Percentiles rank a stretch among this genome's conserved stretches.
Evolutionary conservation across 331 rosid species (phyloP).

Genomic region (Prunus yedoensis): DNA sequence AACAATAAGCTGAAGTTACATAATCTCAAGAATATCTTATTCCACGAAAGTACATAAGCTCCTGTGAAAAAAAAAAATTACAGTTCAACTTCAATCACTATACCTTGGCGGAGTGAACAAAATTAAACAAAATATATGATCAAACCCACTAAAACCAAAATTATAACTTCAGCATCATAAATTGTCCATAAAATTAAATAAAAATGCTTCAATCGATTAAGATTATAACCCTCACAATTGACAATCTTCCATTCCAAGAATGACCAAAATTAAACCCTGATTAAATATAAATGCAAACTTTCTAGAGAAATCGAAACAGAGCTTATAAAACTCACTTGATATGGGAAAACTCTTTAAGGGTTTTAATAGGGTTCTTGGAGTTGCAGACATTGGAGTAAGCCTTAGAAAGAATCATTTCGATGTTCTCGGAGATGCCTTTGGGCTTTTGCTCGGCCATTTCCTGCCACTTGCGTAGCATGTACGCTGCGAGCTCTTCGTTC

Average conservation of each 20-base stretch:
- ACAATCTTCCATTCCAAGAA: neutral
- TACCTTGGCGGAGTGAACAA: neutral
- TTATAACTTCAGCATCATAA: neutral
- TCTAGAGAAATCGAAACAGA: neutral
- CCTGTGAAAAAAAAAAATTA: neutral
- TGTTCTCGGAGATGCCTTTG: constrained; percentile 66
- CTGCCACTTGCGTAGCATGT: constrained; percentile 64
- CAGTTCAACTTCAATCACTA: neutral
- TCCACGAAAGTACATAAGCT: neutral
- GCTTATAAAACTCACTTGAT: constrained; percentile 49
- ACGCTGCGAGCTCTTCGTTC: constrained; percentile 57
- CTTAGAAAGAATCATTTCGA: constrained; percentile 68
- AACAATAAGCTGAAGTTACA: neutral
- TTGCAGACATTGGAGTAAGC: constrained; percentile 70
- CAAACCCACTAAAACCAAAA: neutral
- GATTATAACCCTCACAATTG: neutral
- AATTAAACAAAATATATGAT: neutral
- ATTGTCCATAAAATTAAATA: neutral
- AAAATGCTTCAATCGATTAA: neutral
- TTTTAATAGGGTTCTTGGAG: constrained; percentile 60
- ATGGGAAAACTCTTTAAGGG: constrained; percentile 70
- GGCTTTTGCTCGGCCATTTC: constrained; percentile 62
- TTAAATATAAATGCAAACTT: neutral
- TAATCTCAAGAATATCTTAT: neutral
- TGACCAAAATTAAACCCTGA: neutral